Conservation (phyloP, 129 eudicot species). For the Pulicaria dysenterica region DNA sequence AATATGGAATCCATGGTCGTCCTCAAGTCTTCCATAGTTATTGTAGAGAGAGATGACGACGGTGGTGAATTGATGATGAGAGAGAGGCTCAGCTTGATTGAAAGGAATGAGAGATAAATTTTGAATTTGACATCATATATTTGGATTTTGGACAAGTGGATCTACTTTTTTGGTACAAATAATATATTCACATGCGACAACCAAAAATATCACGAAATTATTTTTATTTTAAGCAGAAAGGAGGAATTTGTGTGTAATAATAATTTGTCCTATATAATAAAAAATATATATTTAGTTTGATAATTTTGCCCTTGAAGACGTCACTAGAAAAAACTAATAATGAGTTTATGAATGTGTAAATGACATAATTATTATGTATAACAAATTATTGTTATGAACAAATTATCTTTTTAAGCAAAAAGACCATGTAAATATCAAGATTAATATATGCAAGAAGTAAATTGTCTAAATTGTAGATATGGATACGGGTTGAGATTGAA, state of each 20-base stretch:
- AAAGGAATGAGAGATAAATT: conserved; percentile 14
- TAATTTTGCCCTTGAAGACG: no score
- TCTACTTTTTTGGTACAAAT: conserved; percentile 12
- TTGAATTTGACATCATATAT: conserved; percentile 22
- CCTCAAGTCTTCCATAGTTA: neutral
- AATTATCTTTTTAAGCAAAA: no score
- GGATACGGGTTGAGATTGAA: no score
- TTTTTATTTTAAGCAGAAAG: neutral
- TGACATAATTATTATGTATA: no score
- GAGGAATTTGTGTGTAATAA: neutral
- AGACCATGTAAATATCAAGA: no score
- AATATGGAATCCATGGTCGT: conserved; percentile 33
- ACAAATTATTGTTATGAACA: no score
- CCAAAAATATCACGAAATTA: neutral
- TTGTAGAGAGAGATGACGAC: conserved; percentile 12
- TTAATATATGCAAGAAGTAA: no score
- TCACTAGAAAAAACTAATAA: no score
- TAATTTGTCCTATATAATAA: neutral
- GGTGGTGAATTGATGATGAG: no score
- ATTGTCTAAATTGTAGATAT: no score
- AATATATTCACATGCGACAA: conserved; percentile 20
- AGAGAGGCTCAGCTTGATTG: conserved; percentile 4
- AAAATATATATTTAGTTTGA: no score
- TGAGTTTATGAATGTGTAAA: no score
- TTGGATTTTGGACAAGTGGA: conserved; percentile 30